Evolutionary conservation across 257 asterid species (phyloP), one percentile per base, ranked within the genome.

Genomic region (Datura wrightii): DNA sequence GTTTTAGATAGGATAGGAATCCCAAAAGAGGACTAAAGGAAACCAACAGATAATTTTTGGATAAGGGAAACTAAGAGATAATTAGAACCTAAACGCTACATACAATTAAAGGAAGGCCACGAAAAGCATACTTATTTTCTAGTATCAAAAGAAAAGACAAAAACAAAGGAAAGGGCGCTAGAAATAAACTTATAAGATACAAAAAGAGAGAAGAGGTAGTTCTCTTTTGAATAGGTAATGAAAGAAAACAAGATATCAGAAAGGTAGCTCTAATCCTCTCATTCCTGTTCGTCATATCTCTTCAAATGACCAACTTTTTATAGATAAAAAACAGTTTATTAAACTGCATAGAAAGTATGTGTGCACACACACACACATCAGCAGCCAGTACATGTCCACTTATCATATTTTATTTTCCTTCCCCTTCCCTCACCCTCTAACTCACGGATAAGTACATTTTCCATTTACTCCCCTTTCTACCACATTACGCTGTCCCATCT

Each of bases 301-400:
- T 67, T 15, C 50, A 66, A 36, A 37, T 66, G 16, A 36, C 76
- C 0, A 2, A 39, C 42, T 66, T 19, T 15, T 39, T 67, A 67
- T 3, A 69, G 52, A 69, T 39, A 69, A 13, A 24, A 14, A 66
- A 37, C 8, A 39, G 53, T 39, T 4, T 39, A 36, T 34, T 67
- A 69, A 16, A 69, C 34, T 69, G 52, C 52, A 39, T 66, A 36
- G 0, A 3, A 36, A 66, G 74, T 66, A 66, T 36, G 5, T 24
- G 5, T 46, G 5, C 0, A 46, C 3, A 9, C 3, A 48, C 13
- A 48, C 3, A 55, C 60, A 55, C 69, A 70, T 42, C 55, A 42
- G 79, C 79, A 42, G 54, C 31, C 31, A n/a, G 79, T 71, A 71
- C 18, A 44, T 48, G 11, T 74, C 80, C 41, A 74, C 80, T 74